These are phyloP conservation scores for Rehmannia glutinosa DNA, from an alignment of 257 asterid species.

Conservation along the genomic window DNA sequence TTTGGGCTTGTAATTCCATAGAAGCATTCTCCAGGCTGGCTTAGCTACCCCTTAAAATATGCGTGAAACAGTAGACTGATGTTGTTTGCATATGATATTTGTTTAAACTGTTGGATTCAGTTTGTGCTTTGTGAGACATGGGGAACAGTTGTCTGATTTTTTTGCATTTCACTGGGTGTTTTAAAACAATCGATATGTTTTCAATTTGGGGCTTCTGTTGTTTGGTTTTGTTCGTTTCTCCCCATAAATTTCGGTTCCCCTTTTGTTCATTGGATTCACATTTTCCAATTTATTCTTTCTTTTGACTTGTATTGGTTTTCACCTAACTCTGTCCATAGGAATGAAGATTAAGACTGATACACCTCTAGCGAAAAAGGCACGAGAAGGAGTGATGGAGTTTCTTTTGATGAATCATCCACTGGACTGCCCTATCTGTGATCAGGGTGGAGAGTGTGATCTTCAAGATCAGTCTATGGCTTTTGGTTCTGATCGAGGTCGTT, in stretches of 20 bases:
- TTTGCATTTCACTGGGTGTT: neutral
- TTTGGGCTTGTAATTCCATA: neutral
- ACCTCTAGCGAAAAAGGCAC: constrained; percentile 92
- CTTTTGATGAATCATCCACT: constrained; percentile 96
- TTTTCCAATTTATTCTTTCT: neutral
- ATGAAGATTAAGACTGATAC: constrained; percentile 97
- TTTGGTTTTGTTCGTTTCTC: neutral
- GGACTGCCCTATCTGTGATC: constrained; percentile 99
- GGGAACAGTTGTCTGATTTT: neutral
- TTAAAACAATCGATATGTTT: neutral
- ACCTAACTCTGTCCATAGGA: constrained; percentile 36
- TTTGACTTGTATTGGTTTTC: constrained; percentile 5
- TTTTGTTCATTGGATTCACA: neutral
- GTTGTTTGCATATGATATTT: neutral
- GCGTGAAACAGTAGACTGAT: neutral
- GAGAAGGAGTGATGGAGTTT: constrained; percentile 99
- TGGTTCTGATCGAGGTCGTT: constrained; percentile 97
- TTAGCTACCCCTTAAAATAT: neutral
- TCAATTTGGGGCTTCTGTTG: neutral
- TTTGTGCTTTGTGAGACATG: neutral
- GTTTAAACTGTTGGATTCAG: neutral
- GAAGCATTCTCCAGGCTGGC: neutral
- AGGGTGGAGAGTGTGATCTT: constrained; percentile 99
- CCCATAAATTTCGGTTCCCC: neutral
- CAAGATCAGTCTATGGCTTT: constrained; percentile 96